Base-by-base conservation (phyloP, 2,329 filamentous ascomycete genomes). In the Xylariaceae sp. region DNA sequence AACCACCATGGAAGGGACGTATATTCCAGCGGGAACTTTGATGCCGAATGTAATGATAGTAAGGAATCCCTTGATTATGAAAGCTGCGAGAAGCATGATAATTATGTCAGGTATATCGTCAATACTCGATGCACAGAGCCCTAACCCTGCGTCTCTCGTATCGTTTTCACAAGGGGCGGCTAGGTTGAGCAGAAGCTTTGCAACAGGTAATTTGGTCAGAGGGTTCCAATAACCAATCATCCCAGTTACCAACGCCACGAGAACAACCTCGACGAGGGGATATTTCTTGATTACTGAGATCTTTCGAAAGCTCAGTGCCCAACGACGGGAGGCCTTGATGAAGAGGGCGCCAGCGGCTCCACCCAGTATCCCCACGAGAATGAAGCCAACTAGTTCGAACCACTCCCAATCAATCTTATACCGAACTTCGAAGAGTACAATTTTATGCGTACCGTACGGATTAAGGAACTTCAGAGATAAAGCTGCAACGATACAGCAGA, bases 1-100 rank as follows among this genome's bases (percentile, higher is more conserved):
- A 16, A 98, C 92, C 24, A 98, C 95, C 95, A 99, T 99, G 67
- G 94, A 97, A 3, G 95, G 95, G 1, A 99, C 93, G 67, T 99
- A 99, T 65, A 99, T 97, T 62, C 95, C 95, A 1, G 94, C 92
- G 8, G 95, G 95, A 0, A 98, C 87, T 81, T 98, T 98, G 81
- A 97, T 93, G 23, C 94, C 94, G 75, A 98, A 98, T 0, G 94
- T 96, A 63, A 97, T 88, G 41, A 89, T 87, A 0, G 95, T 98
- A 37, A 99, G 76, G 41, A 94, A 80, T 0, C 91, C 90, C 72
- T 99, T 99, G 77, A 98, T 89, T 23, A 97, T 76, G 63, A 98
- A 95, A 0, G 94, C 94, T 16, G 87, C 74, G 11, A 89, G 77
- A 0, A 99, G 79, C 53, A 87, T 89, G 24, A 81, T 71, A 14